These are phyloP conservation scores for Xylaria acuta DNA, from an alignment of 495 filamentous ascomycete genomes.

Conservation along the genomic window DNA sequence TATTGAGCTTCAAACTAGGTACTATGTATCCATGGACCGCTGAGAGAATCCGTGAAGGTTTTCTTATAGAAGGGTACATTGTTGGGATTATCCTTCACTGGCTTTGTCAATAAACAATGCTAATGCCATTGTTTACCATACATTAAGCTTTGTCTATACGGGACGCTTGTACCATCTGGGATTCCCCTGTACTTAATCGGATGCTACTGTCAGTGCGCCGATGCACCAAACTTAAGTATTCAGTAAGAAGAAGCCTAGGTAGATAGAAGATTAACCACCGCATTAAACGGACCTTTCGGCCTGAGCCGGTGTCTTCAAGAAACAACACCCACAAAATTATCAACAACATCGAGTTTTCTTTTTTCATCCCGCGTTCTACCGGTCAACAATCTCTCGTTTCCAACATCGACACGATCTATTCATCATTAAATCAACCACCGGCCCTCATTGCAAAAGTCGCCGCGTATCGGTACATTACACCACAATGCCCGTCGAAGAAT, in stretches of 20 bases:
- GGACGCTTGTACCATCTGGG: neutral
- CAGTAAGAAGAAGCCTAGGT: neutral
- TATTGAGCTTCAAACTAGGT: neutral
- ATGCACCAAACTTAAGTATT: neutral
- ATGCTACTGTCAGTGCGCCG: neutral
- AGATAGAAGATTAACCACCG: neutral
- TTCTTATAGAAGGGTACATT: neutral
- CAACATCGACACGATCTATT: neutral
- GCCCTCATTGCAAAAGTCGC: neutral
- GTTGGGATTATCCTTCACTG: neutral
- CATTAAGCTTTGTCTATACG: neutral
- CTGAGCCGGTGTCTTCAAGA: neutral
- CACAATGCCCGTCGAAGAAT: neutral
- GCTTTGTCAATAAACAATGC: neutral
- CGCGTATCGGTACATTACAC: neutral
- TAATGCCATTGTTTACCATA: neutral
- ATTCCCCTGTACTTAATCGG: neutral
- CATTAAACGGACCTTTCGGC: neutral
- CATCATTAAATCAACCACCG: neutral
- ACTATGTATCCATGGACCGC: neutral
- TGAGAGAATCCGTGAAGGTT: neutral
- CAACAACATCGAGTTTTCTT: neutral
- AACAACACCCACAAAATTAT: neutral
- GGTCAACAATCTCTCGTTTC: neutral
- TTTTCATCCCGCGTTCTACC: neutral